Evolutionary conservation across 1,284 basidiomycete species (phyloP).

Genomic region (Vanrija humicola): DNA sequence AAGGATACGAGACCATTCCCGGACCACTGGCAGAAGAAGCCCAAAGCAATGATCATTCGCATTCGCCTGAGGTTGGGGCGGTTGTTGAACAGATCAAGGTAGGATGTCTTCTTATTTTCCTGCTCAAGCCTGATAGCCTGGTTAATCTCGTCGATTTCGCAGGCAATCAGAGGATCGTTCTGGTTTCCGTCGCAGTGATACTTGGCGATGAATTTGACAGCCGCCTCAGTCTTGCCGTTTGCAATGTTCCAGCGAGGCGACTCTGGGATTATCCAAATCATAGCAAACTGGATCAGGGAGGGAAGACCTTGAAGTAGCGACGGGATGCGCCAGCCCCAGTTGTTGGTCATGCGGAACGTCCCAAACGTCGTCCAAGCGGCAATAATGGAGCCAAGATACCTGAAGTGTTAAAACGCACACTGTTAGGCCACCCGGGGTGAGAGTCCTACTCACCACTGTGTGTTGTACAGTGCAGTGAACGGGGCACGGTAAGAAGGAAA

Average conservation of each 20-base stretch:
- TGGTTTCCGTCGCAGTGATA: slow-evolving; percentile 54
- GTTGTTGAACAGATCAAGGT: slow-evolving; percentile 56
- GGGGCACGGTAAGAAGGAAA: slow-evolving; percentile 54
- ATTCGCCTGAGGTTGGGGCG: slow-evolving; percentile 52
- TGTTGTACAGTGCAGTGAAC: slow-evolving; percentile 55
- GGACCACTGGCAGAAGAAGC: slow-evolving; percentile 32
- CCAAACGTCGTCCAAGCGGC: not conserved
- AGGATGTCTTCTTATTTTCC: slow-evolving; percentile 52
- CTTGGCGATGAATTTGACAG: slow-evolving; percentile 14
- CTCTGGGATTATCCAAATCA: slow-evolving; percentile 45
- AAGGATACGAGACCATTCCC: slow-evolving; percentile 11
- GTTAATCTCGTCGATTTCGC: slow-evolving; percentile 57
- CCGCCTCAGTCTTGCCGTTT: slow-evolving; percentile 15
- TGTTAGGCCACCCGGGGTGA: slow-evolving; percentile 68
- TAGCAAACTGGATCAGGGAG: slow-evolving; percentile 52
- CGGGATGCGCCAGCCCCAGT: slow-evolving; percentile 56
- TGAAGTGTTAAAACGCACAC: slow-evolving; percentile 56
- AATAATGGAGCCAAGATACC: not conserved
- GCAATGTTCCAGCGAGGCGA: slow-evolving; percentile 56
- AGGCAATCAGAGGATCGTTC: slow-evolving; percentile 54
- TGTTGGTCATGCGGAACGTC: slow-evolving; percentile 37
- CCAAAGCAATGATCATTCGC: slow-evolving; percentile 24
- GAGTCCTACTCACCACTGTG: slow-evolving; percentile 56
- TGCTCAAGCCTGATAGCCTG: slow-evolving; percentile 50
- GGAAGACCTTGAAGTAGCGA: slow-evolving; percentile 54